Conservation (phyloP, 345 rosid genomes). For the Ceriops zippeliana region DNA sequence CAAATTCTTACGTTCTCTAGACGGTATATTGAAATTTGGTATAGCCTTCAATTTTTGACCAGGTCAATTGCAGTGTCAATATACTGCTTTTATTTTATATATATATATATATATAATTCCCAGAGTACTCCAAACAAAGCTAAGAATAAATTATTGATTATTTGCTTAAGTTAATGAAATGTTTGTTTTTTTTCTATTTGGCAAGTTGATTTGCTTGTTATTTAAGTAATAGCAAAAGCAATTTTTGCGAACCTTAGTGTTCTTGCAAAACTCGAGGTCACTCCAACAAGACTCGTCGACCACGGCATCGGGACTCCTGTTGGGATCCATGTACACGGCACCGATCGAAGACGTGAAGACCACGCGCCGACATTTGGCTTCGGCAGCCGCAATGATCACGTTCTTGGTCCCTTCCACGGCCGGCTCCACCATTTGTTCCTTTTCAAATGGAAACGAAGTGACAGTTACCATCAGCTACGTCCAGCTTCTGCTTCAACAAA, state of each 20-base stretch:
- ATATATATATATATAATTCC: background rate
- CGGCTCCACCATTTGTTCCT: constrained; percentile 99
- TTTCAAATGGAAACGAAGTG: constrained; percentile 12
- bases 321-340: constrained; percentile 92
- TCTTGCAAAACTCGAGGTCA: constrained; percentile 92
- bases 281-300: constrained; percentile 98
- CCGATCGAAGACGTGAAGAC: constrained; percentile 94
- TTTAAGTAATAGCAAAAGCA: background rate
- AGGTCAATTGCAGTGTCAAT: background rate
- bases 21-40: no score
- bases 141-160: no score
- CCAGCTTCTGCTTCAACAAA: background rate
- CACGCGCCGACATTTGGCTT: constrained; percentile 77
- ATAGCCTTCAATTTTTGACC: background rate
- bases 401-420: constrained; percentile 82
- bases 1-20: no score
- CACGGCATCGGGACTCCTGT: constrained; percentile 56
- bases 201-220: background rate
- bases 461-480: background rate
- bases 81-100: background rate
- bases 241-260: constrained; percentile 54
- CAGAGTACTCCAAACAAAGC: no score
- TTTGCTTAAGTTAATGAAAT: no score
- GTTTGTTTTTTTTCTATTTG: no score
- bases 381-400: constrained; percentile 77